phyloP scores from a whole-genome alignment of 1,284 basidiomycete genomes.

The Tilletia caries region DNA sequence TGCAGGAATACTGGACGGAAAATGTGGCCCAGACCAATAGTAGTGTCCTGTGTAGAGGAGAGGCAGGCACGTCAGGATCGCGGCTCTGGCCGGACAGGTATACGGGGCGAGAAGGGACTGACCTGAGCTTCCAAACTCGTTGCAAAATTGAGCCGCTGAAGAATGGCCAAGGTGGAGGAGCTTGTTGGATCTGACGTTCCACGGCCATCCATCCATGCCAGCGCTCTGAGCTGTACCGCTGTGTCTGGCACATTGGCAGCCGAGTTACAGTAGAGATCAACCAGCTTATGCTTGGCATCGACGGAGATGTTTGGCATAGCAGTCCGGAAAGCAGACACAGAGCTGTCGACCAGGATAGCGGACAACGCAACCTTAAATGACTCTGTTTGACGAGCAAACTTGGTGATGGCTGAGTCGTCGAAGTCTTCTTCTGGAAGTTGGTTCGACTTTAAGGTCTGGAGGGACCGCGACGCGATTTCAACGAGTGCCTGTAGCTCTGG shows the following conservation, averaged over 20 bases:
- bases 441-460: no score
- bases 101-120: neutral
- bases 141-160: neutral
- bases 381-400: conserved; percentile 1
- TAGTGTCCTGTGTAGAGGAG: neutral
- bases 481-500: no score
- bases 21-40: neutral
- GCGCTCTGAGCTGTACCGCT: neutral
- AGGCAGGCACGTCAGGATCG: neutral
- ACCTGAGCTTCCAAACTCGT: neutral
- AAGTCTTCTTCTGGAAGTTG: neutral
- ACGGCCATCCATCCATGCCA: neutral
- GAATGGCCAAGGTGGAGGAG: neutral
- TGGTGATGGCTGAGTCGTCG: neutral
- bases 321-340: neutral
- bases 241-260: neutral
- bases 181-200: no score
- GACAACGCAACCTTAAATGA: neutral
- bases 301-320: no score
- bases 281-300: neutral
- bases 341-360: neutral
- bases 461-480: no score
- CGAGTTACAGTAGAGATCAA: neutral
- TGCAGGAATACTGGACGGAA: conserved; percentile 13
- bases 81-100: neutral